A percentile compares a stretch with the other conserved stretches of the same genome.
These are phyloP conservation scores for Thermomyces lanuginosus DNA, from an alignment of 2,329 filamentous ascomycete genomes.

Conservation along the genomic window DNA sequence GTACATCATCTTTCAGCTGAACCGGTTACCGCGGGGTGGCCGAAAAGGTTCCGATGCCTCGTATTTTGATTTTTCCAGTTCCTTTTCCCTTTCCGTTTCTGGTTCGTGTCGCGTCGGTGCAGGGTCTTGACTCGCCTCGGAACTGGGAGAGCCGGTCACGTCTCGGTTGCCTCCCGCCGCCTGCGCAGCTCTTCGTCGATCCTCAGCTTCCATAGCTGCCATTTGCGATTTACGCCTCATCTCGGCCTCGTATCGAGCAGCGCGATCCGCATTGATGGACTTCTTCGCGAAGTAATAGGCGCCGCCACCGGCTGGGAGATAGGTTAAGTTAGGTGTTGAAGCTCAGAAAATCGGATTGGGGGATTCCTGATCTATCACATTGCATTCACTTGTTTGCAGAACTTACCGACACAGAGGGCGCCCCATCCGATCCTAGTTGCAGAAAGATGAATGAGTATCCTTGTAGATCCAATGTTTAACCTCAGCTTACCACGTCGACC, in stretches of 20 bases:
- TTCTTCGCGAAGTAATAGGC: slow-evolving; percentile 95
- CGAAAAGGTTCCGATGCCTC: slow-evolving; percentile 61
- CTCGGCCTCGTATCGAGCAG: slow-evolving; percentile 51
- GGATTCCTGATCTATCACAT: background rate
- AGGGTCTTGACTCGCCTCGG: slow-evolving; percentile 61
- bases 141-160: slow-evolving; percentile 50
- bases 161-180: slow-evolving; percentile 10
- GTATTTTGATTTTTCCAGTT: slow-evolving; percentile 74
- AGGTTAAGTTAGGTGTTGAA: background rate
- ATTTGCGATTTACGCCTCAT: slow-evolving; percentile 40
- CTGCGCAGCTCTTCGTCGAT: slow-evolving; percentile 19
- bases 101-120: slow-evolving; percentile 71
- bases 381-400: background rate
- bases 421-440: slow-evolving; percentile 70
- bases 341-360: too few relatives aligned
- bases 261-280: slow-evolving; percentile 81
- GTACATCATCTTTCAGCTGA: slow-evolving; percentile 35
- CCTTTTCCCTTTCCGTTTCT: slow-evolving; percentile 48
- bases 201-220: slow-evolving; percentile 19
- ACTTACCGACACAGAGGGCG: slow-evolving; percentile 63
- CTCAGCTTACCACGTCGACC: slow-evolving; percentile 41
- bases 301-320: slow-evolving; percentile 59
- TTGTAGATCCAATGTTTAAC: slow-evolving; percentile 2
- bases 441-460: slow-evolving; percentile 8
- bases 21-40: slow-evolving; percentile 72